Evolutionary conservation across 225 moss, liverwort and hornwort species (phyloP).

Genomic region (Pleurozium schreberi): DNA sequence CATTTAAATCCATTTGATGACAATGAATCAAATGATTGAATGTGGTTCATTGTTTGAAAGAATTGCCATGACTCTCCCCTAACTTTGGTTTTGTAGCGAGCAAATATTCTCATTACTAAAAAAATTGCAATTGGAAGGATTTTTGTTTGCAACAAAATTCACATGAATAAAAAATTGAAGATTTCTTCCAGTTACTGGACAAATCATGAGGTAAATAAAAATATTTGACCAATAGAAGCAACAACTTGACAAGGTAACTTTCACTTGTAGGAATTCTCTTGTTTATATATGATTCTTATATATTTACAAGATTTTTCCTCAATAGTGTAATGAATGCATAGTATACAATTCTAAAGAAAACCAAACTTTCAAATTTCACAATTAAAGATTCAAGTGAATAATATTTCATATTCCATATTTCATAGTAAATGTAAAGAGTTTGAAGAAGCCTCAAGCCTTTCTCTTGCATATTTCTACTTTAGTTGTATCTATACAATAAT

Average conservation of each 20-base stretch:
- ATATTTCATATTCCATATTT: no score
- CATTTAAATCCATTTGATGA: neutral
- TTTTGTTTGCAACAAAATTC: neutral
- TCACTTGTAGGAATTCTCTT: neutral
- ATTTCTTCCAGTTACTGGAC: accelerated
- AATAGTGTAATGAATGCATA: neutral
- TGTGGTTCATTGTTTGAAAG: neutral
- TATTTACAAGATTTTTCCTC: neutral
- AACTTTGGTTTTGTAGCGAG: neutral
- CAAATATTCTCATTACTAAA: neutral
- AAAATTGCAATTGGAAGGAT: neutral
- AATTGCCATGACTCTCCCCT: neutral
- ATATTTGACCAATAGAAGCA: neutral
- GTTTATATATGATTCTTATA: neutral
- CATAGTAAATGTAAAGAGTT: neutral
- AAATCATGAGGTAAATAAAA: neutral
- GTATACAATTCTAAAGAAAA: neutral
- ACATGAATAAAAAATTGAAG: neutral
- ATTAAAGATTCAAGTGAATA: neutral
- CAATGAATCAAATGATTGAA: neutral
- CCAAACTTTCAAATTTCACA: no score
- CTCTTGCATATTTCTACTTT: neutral
- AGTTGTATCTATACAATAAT: neutral
- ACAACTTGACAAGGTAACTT: neutral
- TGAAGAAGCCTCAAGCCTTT: neutral